phyloP scores from a whole-genome alignment of 441 rosid species.

The Erodium texanum region DNA sequence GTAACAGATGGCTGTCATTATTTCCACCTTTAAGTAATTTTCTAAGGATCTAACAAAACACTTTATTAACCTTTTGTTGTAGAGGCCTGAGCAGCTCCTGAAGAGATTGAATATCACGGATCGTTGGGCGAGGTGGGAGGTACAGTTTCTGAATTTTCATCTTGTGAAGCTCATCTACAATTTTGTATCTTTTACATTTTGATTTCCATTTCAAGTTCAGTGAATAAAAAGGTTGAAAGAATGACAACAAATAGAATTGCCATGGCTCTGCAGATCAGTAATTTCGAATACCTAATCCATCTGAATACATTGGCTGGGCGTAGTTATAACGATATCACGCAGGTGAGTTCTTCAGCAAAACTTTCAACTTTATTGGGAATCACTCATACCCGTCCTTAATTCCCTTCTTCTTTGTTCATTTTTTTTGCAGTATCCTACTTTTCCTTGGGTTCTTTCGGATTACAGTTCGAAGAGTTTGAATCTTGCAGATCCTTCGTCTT shows the following conservation, averaged over 20 bases:
- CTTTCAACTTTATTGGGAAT: background rate
- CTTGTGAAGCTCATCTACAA: no score
- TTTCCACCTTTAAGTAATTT: background rate
- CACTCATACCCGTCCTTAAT: background rate
- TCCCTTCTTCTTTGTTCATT: slow-evolving; percentile 11
- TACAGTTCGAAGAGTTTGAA: slow-evolving; percentile 70
- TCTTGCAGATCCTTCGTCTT: slow-evolving; percentile 77
- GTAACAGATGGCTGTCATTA: background rate
- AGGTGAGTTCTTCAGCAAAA: slow-evolving; percentile 38
- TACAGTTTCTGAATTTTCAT: slow-evolving; percentile 24
- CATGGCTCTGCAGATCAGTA: slow-evolving; percentile 78
- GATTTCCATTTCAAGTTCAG: background rate
- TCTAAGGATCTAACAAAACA: slow-evolving; percentile 4
- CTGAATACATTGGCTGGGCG: slow-evolving; percentile 98
- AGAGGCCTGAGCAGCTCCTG: slow-evolving; percentile 98
- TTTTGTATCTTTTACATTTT: background rate
- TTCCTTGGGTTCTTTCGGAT: slow-evolving; percentile 96
- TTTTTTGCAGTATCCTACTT: slow-evolving; percentile 89
- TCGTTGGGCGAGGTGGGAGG: slow-evolving; percentile 99
- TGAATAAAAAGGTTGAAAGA: background rate
- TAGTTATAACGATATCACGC: slow-evolving; percentile 98
- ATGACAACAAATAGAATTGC: slow-evolving; percentile 13
- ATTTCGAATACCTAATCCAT: slow-evolving; percentile 95
- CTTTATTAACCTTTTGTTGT: slow-evolving; percentile 16
- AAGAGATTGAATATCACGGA: slow-evolving; percentile 95